A percentile compares a stretch with the other conserved stretches of the same genome.
Conservation (phyloP, 1,139 yeast genomes). For the Blastobotrys persicus region DNA sequence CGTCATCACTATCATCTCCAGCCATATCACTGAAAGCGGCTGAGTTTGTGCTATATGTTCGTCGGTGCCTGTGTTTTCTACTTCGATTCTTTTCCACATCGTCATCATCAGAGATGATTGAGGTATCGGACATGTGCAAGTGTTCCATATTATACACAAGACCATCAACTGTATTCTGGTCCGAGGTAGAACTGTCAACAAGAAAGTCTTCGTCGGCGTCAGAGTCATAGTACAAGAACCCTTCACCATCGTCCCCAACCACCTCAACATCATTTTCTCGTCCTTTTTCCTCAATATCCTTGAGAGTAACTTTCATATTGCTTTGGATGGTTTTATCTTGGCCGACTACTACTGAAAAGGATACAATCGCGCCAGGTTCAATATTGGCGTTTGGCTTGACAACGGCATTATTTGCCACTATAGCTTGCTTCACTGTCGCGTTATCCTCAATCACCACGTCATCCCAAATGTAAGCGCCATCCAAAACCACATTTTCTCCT, state of each 20-base stretch:
- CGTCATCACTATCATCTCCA: conserved; percentile 48
- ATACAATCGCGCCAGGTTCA: conserved; percentile 74
- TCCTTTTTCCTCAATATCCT: no score
- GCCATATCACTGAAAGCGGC: conserved; percentile 18
- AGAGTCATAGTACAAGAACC: conserved; percentile 52
- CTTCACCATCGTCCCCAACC: conserved; percentile 62
- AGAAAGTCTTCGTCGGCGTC: conserved; percentile 46
- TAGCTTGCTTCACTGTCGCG: conserved; percentile 54
- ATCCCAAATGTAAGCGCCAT: conserved; percentile 85
- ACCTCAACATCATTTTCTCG: conserved; percentile 32
- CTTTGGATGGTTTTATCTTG: conserved; percentile 29
- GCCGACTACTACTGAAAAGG: conserved; percentile 70
- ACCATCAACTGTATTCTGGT: conserved; percentile 24
- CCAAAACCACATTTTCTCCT: conserved; percentile 70
- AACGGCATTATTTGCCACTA: conserved; percentile 63
- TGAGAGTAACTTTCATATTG: conserved; percentile 23
- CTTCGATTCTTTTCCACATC: conserved; percentile 11
- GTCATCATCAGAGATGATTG: conserved; percentile 44
- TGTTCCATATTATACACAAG: conserved; percentile 59
- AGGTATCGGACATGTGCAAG: conserved; percentile 73
- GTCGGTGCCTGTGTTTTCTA: conserved; percentile 21
- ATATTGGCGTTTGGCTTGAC: conserved; percentile 53
- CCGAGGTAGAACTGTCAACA: conserved; percentile 42
- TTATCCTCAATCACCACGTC: conserved; percentile 69
- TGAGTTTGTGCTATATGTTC: conserved; percentile 26